Base-by-base conservation (phyloP, 1,139 yeast genomes). In the Hemisphaericaspora lyxosophila region DNA sequence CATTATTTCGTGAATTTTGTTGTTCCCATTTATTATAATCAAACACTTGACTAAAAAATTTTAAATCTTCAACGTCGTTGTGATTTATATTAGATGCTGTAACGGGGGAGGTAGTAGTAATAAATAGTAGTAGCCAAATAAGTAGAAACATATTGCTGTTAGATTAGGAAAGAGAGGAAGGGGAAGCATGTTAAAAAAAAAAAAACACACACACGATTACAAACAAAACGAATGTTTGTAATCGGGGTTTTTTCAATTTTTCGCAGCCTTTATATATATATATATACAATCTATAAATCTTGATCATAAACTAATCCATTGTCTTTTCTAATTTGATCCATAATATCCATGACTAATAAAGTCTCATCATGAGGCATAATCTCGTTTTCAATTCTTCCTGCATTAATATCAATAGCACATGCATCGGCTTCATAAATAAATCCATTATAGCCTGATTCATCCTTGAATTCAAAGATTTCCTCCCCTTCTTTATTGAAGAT, bases 361-460 rank as follows among this genome's bases (percentile, higher is more conserved):
- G 75, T 64, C 52, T 75, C 80, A 17, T 54, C 64, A 48, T 62
- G 62, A 4, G 80, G 75, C 55, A 72, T 58, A 13, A 54, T 46
- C 6, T 46, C 55, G 38, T 63, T 60, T 44, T 68, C 67, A 7
- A 51, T 43, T 36, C 57, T 60, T 4, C 74, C 72, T 8, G 54
- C 59, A 5, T 51, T 36, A 25, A 75, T 57, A 45, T 68, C 76
- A 30, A 61, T 47, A 6, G 78, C 80, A 32, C 64, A 65, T 11
- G 75, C 77, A 47, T 75, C 70, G 4, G 80, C 80, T 50, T 76
- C 82, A 52, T 70, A 69, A 40, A 70, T 70, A 53, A 75, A 71
- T 2, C 81, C 82, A 36, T 59, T 42, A 42, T 60, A 65, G 1
- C 56, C 62, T 17, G 59, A 53, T 16, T 54, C 53, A 40, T 66